Evolutionary conservation across 805 yeast genomes (phyloP), one percentile per base, ranked within the genome.

Genomic region (Ogataea chonburiensis): DNA sequence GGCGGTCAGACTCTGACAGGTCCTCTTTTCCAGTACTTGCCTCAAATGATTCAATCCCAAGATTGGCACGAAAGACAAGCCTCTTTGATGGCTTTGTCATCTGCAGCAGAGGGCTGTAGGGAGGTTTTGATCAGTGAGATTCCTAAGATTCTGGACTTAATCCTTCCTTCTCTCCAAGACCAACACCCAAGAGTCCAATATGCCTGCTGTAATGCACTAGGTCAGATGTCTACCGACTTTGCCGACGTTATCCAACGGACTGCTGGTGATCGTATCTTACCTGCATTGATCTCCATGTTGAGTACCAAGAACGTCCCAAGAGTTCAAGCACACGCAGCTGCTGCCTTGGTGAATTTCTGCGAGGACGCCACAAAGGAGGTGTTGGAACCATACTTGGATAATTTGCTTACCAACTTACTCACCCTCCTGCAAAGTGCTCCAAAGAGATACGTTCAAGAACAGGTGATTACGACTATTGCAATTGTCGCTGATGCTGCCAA

Each of bases 261-360:
- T 33, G 73, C 87, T 14, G 95, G 89, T 44, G 76, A 75, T 48
- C 69, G 84, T 46, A 79, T 93, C 28, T 68, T 93, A 37, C 98
- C 98, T 5, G 93, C 94, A 2, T 71, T 93, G 47, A 85, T 93
- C 37, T 79, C 94, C 9, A 86, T 77, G 68, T 72, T 93, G 34
- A 79, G 81, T 3, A 70, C 73, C 44, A 73, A 73, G 45, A 77
- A 87, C 31, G 89, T 82, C 39, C 91, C 94, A 34, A 72, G 98
- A 55, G 98, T 93, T 16, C 98, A 91, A 66, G 86, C 96, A 0
- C 98, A 93, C 57, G 98, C 97, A 12, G 97, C 98, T 27, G 98
- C 98, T 34, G 98, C 98, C 0, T 70, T 91, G 52, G 98, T 93
- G 29, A 93, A 93, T 60, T 93, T 93, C 59, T 78, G 91, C 25